A percentile compares a stretch with the other conserved stretches of the same genome.
Evolutionary conservation across 163 green algal genomes (phyloP).

Genomic region (Trebouxiophyceae sp.): DNA sequence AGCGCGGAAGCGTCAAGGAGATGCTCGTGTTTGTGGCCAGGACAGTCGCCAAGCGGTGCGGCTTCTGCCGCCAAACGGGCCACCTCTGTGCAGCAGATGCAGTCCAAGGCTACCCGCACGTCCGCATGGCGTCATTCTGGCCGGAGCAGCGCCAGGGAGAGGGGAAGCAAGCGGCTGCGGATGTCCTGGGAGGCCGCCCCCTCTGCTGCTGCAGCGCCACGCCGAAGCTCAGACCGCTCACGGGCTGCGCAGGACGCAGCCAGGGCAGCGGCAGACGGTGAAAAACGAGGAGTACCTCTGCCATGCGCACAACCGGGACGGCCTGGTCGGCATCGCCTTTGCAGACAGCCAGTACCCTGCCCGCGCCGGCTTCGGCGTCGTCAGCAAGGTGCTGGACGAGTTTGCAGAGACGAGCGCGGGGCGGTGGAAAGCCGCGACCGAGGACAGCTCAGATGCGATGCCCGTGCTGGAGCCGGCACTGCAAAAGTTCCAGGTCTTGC

Average conservation of each 20-base stretch:
- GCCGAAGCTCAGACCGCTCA: too few relatives aligned
- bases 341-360: constrained; percentile 88
- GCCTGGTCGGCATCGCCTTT: constrained; percentile 84
- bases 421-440: constrained; percentile 53
- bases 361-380: constrained; percentile 89
- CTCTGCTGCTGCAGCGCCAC: too few relatives aligned
- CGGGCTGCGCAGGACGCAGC: constrained; percentile 41
- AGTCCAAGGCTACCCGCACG: too few relatives aligned
- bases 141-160: too few relatives aligned
- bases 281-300: constrained; percentile 90
- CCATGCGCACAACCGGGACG: constrained; percentile 86
- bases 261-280: constrained; percentile 79
- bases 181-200: too few relatives aligned
- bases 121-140: too few relatives aligned
- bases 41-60: constrained; percentile 75
- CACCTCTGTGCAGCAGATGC: too few relatives aligned
- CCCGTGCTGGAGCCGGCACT: constrained; percentile 70
- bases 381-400: constrained; percentile 83
- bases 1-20: constrained; percentile 82
- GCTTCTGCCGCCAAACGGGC: too few relatives aligned
- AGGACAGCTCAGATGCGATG: constrained; percentile 53
- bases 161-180: too few relatives aligned
- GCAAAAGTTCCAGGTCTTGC: constrained; percentile 79
- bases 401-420: constrained; percentile 47
- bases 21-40: constrained; percentile 88